Conservation (phyloP, 2,329 filamentous ascomycete species). For the Fusarium keratoplasticum region DNA sequence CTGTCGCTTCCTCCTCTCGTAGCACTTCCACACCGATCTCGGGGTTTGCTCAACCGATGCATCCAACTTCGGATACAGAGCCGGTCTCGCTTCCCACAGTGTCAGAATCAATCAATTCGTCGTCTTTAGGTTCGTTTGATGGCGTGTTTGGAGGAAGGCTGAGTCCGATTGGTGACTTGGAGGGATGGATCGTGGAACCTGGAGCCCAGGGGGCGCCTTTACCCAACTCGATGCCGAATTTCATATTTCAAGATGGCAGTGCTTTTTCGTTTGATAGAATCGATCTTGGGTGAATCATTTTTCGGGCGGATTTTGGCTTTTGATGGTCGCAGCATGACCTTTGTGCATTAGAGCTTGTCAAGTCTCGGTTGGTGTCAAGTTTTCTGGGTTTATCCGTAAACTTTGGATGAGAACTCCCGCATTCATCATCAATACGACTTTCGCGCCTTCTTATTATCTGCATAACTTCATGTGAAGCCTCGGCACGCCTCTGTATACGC, state of each 20-base stretch:
- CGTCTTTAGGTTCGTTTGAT: slow-evolving; percentile 2
- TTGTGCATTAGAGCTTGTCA: background rate
- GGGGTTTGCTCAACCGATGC: background rate
- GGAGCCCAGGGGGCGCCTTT: background rate
- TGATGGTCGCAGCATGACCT: background rate
- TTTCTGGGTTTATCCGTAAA: background rate
- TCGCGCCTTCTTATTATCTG: background rate
- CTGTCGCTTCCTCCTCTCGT: slow-evolving; percentile 1
- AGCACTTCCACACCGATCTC: slow-evolving; percentile 14
- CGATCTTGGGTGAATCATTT: background rate
- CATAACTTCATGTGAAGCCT: background rate
- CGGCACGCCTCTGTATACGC: background rate
- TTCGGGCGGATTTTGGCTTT: background rate
- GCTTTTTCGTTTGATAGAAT: slow-evolving; percentile 5
- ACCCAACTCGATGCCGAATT: slow-evolving; percentile 1
- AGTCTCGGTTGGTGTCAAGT: background rate
- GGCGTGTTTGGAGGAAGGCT: background rate
- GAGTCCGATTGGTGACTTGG: slow-evolving; percentile 5
- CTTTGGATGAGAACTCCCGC: background rate
- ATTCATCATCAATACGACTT: background rate
- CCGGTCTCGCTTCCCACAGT: background rate
- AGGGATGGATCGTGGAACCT: slow-evolving; percentile 14
- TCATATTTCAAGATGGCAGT: slow-evolving; percentile 14
- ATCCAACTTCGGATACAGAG: background rate
- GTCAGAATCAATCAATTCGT: background rate